Evolutionary conservation across 164 flowering plant genomes (phyloP).

Genomic region (Stephania japonica): DNA sequence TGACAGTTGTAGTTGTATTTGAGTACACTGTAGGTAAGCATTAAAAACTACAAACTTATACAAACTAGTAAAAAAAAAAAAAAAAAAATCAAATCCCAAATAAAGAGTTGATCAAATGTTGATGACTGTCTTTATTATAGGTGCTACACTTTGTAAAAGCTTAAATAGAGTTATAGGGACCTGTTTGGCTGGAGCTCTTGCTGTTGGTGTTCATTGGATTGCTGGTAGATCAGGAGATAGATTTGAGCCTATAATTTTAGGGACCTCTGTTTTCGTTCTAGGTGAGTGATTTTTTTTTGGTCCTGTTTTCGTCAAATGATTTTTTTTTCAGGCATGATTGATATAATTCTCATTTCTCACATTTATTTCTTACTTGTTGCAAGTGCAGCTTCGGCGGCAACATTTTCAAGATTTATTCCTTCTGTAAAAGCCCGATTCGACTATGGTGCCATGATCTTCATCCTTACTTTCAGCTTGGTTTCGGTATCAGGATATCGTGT

Average conservation of each 20-base stretch:
- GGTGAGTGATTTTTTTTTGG: constrained; percentile 33
- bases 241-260: constrained; percentile 54
- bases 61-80: background rate
- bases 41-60: background rate
- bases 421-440: constrained; percentile 61
- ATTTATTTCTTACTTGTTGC: background rate
- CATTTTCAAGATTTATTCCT: constrained; percentile 76
- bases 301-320: background rate
- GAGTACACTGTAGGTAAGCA: constrained; percentile 65
- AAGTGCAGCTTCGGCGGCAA: constrained; percentile 58
- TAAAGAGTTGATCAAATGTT: background rate
- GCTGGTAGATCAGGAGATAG: constrained; percentile 47
- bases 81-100: background rate
- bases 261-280: constrained; percentile 49
- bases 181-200: constrained; percentile 59
- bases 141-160: constrained; percentile 58
- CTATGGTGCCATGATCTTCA: constrained; percentile 67
- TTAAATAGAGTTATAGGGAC: constrained; percentile 60
- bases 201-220: constrained; percentile 54
- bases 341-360: background rate
- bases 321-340: background rate
- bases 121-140: constrained; percentile 25
- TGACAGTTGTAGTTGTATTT: constrained; percentile 83
- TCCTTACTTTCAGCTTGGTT: constrained; percentile 79
- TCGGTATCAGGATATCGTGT: constrained; percentile 70